phyloP scores from a whole-genome alignment of 2,329 filamentous ascomycete species.

The Scytalidium lignicola region DNA sequence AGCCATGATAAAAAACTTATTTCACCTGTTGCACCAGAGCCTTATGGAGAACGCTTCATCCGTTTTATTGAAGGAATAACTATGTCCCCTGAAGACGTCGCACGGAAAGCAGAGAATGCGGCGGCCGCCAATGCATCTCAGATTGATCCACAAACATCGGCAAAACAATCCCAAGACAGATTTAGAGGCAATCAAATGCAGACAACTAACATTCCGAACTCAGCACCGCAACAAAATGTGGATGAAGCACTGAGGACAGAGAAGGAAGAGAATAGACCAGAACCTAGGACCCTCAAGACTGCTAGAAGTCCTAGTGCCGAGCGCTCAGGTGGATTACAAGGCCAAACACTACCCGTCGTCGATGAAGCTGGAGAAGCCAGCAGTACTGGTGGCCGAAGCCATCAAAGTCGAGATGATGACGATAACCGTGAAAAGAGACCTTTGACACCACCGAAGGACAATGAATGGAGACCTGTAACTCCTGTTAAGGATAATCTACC shows the following conservation, averaged over 20 bases:
- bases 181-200: conserved; percentile 2
- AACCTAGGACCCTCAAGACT: conserved; percentile 44
- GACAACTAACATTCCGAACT: conserved; percentile 15
- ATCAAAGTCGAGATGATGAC: conserved; percentile 38
- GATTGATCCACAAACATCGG: conserved; percentile 16
- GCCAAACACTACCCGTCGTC: conserved; percentile 72
- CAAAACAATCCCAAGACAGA: conserved; percentile 2
- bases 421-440: conserved; percentile 31
- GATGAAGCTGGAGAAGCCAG: conserved; percentile 80
- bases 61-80: conserved; percentile 89
- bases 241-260: conserved; percentile 22
- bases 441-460: conserved; percentile 38
- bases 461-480: conserved; percentile 17
- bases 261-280: conserved; percentile 21
- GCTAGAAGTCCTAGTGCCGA: conserved; percentile 53
- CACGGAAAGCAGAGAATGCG: conserved; percentile 50
- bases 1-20: conserved; percentile 80
- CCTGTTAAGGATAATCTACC: conserved; percentile 10
- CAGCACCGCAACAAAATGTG: conserved; percentile 16
- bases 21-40: conserved; percentile 81
- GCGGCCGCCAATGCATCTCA: conserved; percentile 28
- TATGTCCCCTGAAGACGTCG: conserved; percentile 81
- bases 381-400: conserved; percentile 56
- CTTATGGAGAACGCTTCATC: conserved; percentile 91
- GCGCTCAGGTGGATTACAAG: conserved; percentile 46